Conservation (phyloP, 768 basidiomycete species). For the Tephrocybe rancida region DNA sequence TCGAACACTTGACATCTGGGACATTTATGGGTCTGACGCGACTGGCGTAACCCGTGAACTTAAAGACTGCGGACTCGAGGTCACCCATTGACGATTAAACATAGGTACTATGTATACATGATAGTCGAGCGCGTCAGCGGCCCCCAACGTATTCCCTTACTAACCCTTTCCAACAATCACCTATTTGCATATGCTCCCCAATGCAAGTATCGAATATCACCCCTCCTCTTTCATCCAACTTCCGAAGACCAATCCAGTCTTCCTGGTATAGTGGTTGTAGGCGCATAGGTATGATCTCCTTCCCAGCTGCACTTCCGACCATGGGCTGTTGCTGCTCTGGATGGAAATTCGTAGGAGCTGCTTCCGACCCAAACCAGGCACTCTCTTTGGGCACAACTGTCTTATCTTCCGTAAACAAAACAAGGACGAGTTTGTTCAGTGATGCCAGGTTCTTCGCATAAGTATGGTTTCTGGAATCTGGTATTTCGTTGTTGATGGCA, state of each 20-base stretch:
- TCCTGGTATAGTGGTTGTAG: constrained; percentile 71
- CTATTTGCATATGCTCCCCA: constrained; percentile 77
- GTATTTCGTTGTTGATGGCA: constrained; percentile 79
- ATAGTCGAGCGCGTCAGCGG: not conserved
- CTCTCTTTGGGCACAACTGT: constrained; percentile 86
- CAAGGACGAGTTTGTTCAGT: constrained; percentile 69
- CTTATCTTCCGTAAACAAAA: constrained; percentile 71
- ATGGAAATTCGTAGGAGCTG: constrained; percentile 38
- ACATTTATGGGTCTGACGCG: no score
- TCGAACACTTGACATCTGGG: no score
- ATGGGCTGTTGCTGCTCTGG: constrained; percentile 10
- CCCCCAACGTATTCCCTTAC: constrained; percentile 44
- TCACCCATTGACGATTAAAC: not conserved
- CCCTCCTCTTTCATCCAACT: constrained; percentile 66
- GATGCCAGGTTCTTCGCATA: constrained; percentile 63
- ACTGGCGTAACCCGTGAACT: no score
- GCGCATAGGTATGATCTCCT: constrained; percentile 65
- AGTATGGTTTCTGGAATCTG: constrained; percentile 52
- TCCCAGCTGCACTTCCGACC: constrained; percentile 8
- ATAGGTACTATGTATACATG: not conserved
- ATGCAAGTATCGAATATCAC: constrained; percentile 65
- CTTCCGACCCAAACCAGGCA: constrained; percentile 83
- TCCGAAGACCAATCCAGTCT: constrained; percentile 81
- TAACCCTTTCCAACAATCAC: constrained; percentile 61
- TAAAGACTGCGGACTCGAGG: no score